Conservation (phyloP, 352 stramenopile genomes). For the Sclerospora graminicola region DNA sequence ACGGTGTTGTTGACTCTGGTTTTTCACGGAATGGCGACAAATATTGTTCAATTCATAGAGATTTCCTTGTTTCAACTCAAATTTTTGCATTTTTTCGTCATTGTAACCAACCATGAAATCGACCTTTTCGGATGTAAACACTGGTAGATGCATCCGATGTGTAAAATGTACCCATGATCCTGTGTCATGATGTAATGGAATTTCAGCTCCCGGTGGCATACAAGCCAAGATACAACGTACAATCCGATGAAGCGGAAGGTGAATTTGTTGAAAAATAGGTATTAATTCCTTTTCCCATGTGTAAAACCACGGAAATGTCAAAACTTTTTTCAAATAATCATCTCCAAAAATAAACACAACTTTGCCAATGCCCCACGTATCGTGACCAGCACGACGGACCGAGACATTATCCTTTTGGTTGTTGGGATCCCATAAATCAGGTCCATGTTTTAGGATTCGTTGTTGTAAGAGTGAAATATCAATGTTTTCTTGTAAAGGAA, state of each 20-base stretch:
- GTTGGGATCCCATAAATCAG: constrained; percentile 51
- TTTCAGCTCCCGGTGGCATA: constrained; percentile 91
- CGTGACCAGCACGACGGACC: constrained; percentile 91
- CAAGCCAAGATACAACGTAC: constrained; percentile 93
- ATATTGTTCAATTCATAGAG: constrained; percentile 99
- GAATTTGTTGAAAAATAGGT: constrained; percentile 86
- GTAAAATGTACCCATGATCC: constrained; percentile 93
- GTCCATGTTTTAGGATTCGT: constrained; percentile 36
- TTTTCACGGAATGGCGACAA: constrained; percentile 92
- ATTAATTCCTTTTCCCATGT: constrained; percentile 60
- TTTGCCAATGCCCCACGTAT: constrained; percentile 97
- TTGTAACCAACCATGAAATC: constrained; percentile 82
- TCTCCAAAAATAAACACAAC: constrained; percentile 98
- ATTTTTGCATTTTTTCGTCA: constrained; percentile 77
- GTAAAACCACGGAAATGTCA: constrained; percentile 93
- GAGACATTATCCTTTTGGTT: constrained; percentile 84
- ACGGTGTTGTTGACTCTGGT: constrained; percentile 84
- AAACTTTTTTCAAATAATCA: constrained; percentile 94
- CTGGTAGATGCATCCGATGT: constrained; percentile 95
- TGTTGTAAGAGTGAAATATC: constrained; percentile 55
- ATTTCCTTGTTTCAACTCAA: constrained; percentile 88
- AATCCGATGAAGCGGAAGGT: constrained; percentile 74
- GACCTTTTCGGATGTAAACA: constrained; percentile 81
- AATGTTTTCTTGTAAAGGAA: constrained; percentile 47
- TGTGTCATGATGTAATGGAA: constrained; percentile 96